Conservation (phyloP, 805 yeast species). For the Myxozyma mucilagina region DNA sequence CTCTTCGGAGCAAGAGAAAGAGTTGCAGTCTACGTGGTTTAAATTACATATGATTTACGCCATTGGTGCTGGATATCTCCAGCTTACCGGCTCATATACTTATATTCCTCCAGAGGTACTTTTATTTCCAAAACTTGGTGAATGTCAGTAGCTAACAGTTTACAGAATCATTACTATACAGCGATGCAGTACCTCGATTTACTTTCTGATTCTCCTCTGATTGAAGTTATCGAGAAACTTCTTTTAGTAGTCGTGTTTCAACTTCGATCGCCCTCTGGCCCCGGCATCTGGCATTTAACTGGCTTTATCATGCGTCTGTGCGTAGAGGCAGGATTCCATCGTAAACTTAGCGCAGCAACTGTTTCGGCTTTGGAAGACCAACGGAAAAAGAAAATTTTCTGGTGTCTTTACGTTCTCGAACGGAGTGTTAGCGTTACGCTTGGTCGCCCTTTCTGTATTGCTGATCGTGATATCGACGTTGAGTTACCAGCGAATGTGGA, state of each 20-base stretch:
- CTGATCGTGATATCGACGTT: conserved; percentile 30
- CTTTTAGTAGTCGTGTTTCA: conserved; percentile 26
- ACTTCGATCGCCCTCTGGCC: conserved; percentile 28
- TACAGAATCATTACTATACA: conserved; percentile 17
- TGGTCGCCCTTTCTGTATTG: conserved; percentile 30
- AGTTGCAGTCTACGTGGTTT: conserved; percentile 20
- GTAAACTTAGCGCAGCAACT: conserved; percentile 10
- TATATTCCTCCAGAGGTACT: conserved; percentile 26
- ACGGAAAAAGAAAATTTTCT: conserved; percentile 19
- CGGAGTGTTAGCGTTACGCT: conserved; percentile 27
- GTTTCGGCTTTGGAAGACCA: conserved; percentile 27
- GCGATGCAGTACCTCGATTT: conserved; percentile 28
- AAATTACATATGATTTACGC: conserved; percentile 30
- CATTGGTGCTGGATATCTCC: conserved; percentile 29
- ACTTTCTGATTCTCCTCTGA: conserved; percentile 21
- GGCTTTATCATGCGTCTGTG: conserved; percentile 29
- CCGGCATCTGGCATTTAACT: conserved; percentile 32
- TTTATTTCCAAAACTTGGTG: not conserved
- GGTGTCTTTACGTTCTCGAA: conserved; percentile 29
- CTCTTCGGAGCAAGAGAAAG: conserved; percentile 1
- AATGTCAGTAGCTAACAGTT: not conserved
- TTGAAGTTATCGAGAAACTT: conserved; percentile 26
- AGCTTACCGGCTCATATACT: conserved; percentile 21
- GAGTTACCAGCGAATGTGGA: conserved; percentile 32
- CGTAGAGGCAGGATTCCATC: conserved; percentile 29